Conservation (phyloP, 768 basidiomycete species). For the Strobilomyces confusus region DNA sequence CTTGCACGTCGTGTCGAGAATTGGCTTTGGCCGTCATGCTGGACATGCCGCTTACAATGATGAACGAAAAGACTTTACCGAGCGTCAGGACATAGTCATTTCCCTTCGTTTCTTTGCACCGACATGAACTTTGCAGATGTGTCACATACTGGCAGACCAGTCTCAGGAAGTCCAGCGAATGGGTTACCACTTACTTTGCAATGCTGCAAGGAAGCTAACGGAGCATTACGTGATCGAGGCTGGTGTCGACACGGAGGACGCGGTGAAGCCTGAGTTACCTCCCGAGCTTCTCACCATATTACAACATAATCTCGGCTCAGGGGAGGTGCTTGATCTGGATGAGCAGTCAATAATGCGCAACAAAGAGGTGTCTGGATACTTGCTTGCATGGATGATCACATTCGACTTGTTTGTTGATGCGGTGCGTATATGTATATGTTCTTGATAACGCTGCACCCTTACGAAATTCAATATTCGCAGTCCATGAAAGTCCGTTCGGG, state of each 20-base stretch:
- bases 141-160: constrained; percentile 67
- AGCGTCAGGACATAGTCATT: constrained; percentile 40
- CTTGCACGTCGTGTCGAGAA: constrained; percentile 64
- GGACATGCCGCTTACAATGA: constrained; percentile 57
- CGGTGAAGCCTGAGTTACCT: constrained; percentile 56
- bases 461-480: constrained; percentile 46
- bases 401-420: constrained; percentile 83
- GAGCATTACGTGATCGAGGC: constrained; percentile 85
- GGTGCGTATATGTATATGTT: constrained; percentile 49
- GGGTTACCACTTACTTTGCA: constrained; percentile 68
- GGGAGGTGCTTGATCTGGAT: constrained; percentile 37
- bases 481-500: constrained; percentile 81
- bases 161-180: constrained; percentile 68
- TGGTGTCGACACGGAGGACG: constrained; percentile 67
- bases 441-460: no score
- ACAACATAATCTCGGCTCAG: constrained; percentile 41
- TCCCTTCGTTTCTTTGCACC: neutral
- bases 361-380: constrained; percentile 53
- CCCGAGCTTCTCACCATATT: constrained; percentile 62
- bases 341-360: constrained; percentile 34
- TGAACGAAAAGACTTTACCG: constrained; percentile 59
- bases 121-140: constrained; percentile 53
- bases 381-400: constrained; percentile 88
- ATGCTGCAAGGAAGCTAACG: constrained; percentile 69
- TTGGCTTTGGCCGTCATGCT: constrained; percentile 66